phyloP scores from a whole-genome alignment of 2,329 filamentous ascomycete species.

The Penicillium griseofulvum region DNA sequence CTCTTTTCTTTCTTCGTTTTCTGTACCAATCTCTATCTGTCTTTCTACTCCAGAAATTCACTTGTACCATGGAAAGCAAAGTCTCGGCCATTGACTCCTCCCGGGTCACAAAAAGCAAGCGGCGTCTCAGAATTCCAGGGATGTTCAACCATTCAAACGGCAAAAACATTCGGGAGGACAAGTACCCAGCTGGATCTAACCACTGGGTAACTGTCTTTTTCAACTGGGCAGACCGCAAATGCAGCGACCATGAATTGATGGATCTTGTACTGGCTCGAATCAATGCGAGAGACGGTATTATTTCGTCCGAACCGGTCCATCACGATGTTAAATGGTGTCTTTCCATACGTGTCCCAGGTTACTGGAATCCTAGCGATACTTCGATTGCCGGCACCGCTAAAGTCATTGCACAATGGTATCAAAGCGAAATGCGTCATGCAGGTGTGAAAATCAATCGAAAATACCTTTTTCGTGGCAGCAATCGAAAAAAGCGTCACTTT shows the following conservation, averaged over 20 bases:
- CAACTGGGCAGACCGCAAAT: not conserved
- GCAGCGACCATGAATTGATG: not conserved
- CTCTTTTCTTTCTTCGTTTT: not conserved
- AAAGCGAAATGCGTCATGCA: not conserved
- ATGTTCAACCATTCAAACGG: slow-evolving; percentile 1
- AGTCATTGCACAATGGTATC: not conserved
- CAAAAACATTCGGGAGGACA: not conserved
- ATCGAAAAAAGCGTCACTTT: not conserved
- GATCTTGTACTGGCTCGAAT: not conserved
- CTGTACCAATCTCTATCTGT: not conserved
- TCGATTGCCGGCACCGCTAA: not conserved
- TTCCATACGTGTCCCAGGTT: not conserved
- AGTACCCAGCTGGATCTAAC: no score
- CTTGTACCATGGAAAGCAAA: not conserved
- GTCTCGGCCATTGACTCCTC: not conserved
- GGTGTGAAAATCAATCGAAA: not conserved
- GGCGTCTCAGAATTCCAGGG: not conserved
- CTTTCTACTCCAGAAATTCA: no score
- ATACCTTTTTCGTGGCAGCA: not conserved
- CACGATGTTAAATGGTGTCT: slow-evolving; percentile 2
- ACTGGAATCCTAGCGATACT: not conserved
- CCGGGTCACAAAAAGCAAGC: not conserved
- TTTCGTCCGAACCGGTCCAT: not conserved
- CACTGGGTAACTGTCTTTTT: slow-evolving; percentile 7
- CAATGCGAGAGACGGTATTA: not conserved